Percentiles rank a stretch among this genome's conserved stretches.
Conservation (phyloP, 768 basidiomycete species). For the Tephrocybe sp. region DNA sequence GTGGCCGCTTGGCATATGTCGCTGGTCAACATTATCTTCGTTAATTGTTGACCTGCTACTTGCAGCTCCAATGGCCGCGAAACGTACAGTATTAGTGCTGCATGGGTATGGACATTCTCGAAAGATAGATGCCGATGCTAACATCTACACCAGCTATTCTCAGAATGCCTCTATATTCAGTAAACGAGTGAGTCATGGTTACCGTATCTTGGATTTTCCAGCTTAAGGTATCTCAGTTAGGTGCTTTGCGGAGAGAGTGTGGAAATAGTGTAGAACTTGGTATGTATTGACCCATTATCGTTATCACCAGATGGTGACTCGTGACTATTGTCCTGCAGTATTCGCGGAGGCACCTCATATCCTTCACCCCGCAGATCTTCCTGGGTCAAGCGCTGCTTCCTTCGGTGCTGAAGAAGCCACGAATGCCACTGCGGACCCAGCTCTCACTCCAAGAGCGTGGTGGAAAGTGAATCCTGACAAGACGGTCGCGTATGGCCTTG, state of each 20-base stretch:
- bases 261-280: slow-evolving; percentile 68
- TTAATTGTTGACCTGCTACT: not conserved
- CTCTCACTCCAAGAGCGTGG: slow-evolving; percentile 68
- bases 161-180: slow-evolving; percentile 73
- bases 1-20: no score
- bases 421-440: slow-evolving; percentile 42
- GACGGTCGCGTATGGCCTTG: slow-evolving; percentile 53
- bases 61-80: slow-evolving; percentile 17
- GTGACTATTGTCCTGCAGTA: no score
- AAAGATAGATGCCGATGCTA: not conserved
- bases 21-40: not conserved
- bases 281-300: slow-evolving; percentile 22
- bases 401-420: slow-evolving; percentile 40
- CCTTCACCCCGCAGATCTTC: slow-evolving; percentile 64
- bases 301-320: not conserved
- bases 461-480: slow-evolving; percentile 59
- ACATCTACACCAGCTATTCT: slow-evolving; percentile 49
- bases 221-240: slow-evolving; percentile 44
- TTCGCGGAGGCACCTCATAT: slow-evolving; percentile 74
- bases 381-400: slow-evolving; percentile 24
- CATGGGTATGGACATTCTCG: slow-evolving; percentile 36
- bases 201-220: not conserved
- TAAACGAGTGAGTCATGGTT: slow-evolving; percentile 56
- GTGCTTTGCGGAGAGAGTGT: slow-evolving; percentile 71
- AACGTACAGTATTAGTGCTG: slow-evolving; percentile 35